Evolutionary conservation across 768 basidiomycete species (phyloP).

Genomic region (Pisolithus orientalis): DNA sequence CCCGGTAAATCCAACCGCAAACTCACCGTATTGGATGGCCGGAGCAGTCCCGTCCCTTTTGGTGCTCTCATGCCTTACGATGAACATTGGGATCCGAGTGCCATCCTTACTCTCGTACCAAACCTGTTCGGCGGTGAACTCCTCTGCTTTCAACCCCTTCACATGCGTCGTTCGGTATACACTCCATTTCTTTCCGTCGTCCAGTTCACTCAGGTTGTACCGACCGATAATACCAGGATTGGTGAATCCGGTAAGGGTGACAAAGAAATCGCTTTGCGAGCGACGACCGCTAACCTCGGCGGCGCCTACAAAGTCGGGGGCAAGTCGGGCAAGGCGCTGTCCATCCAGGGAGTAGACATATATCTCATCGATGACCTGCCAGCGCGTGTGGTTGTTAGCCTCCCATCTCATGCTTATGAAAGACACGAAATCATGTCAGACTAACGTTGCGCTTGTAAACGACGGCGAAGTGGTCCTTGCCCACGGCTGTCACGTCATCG

Average conservation of each 20-base stretch:
- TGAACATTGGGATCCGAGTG: slow-evolving; percentile 79
- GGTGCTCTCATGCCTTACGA: slow-evolving; percentile 69
- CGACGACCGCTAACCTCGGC: slow-evolving; percentile 46
- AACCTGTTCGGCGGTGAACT: slow-evolving; percentile 69
- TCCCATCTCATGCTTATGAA: not conserved
- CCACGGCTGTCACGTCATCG: slow-evolving; percentile 41
- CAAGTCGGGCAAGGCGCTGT: slow-evolving; percentile 47
- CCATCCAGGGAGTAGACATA: slow-evolving; percentile 62
- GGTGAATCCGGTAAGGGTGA: slow-evolving; percentile 61
- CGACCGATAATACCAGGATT: slow-evolving; percentile 60
- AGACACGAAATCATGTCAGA: not conserved
- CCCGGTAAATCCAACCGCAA: too few species aligned
- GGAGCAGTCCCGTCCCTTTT: slow-evolving; percentile 69
- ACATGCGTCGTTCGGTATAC: slow-evolving; percentile 54
- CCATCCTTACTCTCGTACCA: slow-evolving; percentile 81
- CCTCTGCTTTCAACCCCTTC: slow-evolving; percentile 54
- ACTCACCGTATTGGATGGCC: slow-evolving; percentile 67
- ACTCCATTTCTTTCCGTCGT: slow-evolving; percentile 44
- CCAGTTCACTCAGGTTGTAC: slow-evolving; percentile 46
- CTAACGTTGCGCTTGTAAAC: slow-evolving; percentile 70
- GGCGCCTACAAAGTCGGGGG: slow-evolving; percentile 62
- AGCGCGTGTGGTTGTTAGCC: not conserved
- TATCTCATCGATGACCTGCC: slow-evolving; percentile 72
- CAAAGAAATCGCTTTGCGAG: slow-evolving; percentile 56
- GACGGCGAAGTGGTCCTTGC: slow-evolving; percentile 50